Evolutionary conservation across 2,329 filamentous ascomycete genomes (phyloP).

Genomic region (Geosmithia putterillii): DNA sequence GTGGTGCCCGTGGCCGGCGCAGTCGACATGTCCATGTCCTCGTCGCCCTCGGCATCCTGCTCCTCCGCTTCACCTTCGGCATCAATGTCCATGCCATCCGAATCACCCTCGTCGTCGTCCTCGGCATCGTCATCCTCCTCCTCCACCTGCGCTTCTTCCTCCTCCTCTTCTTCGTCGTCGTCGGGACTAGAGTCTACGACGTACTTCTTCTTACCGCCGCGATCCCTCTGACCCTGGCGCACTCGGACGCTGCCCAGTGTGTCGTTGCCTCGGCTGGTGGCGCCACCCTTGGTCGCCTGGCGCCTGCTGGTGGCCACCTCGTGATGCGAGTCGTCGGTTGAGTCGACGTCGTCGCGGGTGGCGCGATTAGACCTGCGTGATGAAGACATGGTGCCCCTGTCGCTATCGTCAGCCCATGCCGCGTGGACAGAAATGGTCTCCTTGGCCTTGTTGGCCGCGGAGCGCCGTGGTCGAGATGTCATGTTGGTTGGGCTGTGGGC

Average conservation of each 20-base stretch:
- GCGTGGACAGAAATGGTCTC: conserved; percentile 28
- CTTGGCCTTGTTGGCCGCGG: conserved; percentile 27
- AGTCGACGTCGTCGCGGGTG: conserved; percentile 15
- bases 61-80: conserved; percentile 24
- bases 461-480: conserved; percentile 34
- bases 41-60: conserved; percentile 24
- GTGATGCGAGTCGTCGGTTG: conserved; percentile 25
- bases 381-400: conserved; percentile 29
- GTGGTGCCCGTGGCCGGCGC: conserved; percentile 19
- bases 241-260: conserved; percentile 31
- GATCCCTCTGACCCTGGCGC: conserved; percentile 36
- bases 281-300: conserved; percentile 28
- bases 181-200: conserved; percentile 42
- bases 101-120: conserved; percentile 18
- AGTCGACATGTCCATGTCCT: conserved; percentile 27
- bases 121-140: conserved; percentile 29
- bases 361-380: conserved; percentile 37
- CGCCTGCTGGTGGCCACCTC: conserved; percentile 37
- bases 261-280: conserved; percentile 19
- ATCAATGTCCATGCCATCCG: conserved; percentile 20
- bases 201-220: conserved; percentile 46
- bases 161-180: conserved; percentile 28
- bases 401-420: conserved; percentile 25
- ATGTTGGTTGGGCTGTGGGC: conserved; percentile 13
- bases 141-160: conserved; percentile 21